Base-by-base conservation (phyloP, 192 early-diverging fungal genomes). In the Oehlia diaphana region DNA sequence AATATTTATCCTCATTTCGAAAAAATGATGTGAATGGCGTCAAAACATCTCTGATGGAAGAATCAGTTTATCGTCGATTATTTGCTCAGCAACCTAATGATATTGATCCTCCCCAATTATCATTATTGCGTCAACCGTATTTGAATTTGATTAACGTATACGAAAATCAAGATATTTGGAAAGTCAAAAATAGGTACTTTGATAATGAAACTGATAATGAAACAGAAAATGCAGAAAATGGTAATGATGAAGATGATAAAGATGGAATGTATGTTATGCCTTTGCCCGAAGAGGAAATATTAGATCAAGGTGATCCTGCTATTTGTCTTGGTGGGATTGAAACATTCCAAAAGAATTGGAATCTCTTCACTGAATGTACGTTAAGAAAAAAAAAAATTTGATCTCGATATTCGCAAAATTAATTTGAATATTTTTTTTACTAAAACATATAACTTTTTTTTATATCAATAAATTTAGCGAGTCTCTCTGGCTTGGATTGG, bases 71-170 rank as follows among this genome's bases (percentile, higher is more conserved):
- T 26, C 19, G 16, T 9, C 8, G 26, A n/a, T 63, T 63, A 23
- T 63, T 63, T 23, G 21, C 19, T 23, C 19, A 63, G 2, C 9
- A 19, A 19, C 62, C 62, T 23, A 23, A 63, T 63, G n/a, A 63
- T 19, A 8, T 23, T 63, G 39, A 42, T 42, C 39, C 39, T 42
- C 7, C 39, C 39, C 39, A 42, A 42, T 42, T 42, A 42, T 42
- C 39, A 42, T 63, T 63, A 1, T 63, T 63, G 26, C 6, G 10
- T 23, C 19, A 63, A 63, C 5, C 62, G 26, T 58, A 74, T 31
- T n/a, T 74, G n/a, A 74, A 74, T 61, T 61, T 74, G 50, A 33
- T 74, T 31, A 74, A 58, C 62, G 53, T 74, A 31, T 74, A 74
- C 12, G 23, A 74, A 62, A 50, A 74, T 61, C 23, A 74, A 14